phyloP scores from a whole-genome alignment of 768 basidiomycete species.

The Aureoboletus auriporus region DNA sequence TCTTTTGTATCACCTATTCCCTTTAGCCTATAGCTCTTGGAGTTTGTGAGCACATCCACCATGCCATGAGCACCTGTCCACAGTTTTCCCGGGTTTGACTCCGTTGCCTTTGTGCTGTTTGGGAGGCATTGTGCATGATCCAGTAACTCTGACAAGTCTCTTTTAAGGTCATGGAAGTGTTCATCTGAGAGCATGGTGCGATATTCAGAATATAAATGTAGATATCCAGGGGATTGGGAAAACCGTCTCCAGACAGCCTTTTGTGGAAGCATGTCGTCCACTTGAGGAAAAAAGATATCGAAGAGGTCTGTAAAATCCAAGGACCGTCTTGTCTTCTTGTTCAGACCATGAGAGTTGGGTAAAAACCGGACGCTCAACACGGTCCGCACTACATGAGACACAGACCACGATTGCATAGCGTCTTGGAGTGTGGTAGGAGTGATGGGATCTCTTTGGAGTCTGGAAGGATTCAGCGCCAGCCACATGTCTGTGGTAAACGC shows the following conservation, averaged over 20 bases:
- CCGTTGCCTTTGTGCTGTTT: not conserved
- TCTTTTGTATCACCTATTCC: not conserved
- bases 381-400: not conserved
- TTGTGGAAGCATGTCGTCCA: not conserved
- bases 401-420: conserved; percentile 2
- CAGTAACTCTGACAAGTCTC: not conserved
- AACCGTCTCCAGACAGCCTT: conserved; percentile 4
- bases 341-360: conserved; percentile 4
- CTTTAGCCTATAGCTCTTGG: conserved; percentile 1
- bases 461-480: not conserved
- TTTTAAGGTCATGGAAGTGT: not conserved
- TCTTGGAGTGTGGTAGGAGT: not conserved
- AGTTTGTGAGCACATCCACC: conserved; percentile 1
- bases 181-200: not conserved
- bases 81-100: not conserved
- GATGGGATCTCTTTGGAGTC: not conserved
- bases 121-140: conserved; percentile 3
- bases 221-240: not conserved
- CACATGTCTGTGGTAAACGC: conserved; percentile 6
- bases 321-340: not conserved
- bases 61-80: conserved; percentile 1
- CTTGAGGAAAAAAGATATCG: conserved; percentile 1
- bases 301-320: conserved; percentile 3
- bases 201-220: not conserved
- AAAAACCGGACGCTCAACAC: conserved; percentile 4